Percentiles rank a stretch among this genome's conserved stretches.
phyloP scores from a whole-genome alignment of 345 rosid genomes.

The Kernera saxatilis region DNA sequence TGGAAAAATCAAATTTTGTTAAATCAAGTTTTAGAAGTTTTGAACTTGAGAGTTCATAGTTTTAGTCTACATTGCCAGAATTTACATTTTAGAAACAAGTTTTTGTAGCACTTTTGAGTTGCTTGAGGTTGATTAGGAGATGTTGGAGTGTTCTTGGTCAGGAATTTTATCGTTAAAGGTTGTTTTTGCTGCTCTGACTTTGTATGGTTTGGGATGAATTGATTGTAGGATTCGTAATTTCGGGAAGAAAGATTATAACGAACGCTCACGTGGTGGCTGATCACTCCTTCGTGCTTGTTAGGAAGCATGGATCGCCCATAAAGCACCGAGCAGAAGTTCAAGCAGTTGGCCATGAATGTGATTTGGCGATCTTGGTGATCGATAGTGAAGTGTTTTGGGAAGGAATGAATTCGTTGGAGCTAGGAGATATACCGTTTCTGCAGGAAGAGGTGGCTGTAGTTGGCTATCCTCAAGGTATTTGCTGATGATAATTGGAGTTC shows the following conservation, averaged over 20 bases:
- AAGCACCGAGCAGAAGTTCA: conserved; percentile 61
- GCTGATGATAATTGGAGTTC: not conserved
- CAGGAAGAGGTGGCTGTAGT: conserved; percentile 80
- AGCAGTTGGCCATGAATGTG: conserved; percentile 84
- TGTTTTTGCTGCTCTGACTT: not conserved
- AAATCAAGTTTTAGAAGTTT: not conserved
- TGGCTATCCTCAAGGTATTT: conserved; percentile 87
- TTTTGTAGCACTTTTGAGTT: not conserved
- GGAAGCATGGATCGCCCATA: conserved; percentile 78
- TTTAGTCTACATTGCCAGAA: not conserved
- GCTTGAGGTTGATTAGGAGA: not conserved
- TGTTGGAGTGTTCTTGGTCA: not conserved
- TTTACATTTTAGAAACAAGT: not conserved
- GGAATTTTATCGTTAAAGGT: not conserved
- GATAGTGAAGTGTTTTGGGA: conserved; percentile 53
- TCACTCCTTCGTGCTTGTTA: conserved; percentile 72
- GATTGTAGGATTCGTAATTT: conserved; percentile 39
- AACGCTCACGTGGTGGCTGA: conserved; percentile 92
- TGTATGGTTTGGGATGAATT: not conserved
- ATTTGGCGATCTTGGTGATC: conserved; percentile 68
- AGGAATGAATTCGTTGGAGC: conserved; percentile 58
- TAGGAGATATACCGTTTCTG: conserved; percentile 68
- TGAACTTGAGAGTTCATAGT: not conserved
- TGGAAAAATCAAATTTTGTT: not conserved
- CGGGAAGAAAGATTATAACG: conserved; percentile 67